phyloP scores from a whole-genome alignment of 2,329 filamentous ascomycete genomes.

The Cladophialophora carrionii region DNA sequence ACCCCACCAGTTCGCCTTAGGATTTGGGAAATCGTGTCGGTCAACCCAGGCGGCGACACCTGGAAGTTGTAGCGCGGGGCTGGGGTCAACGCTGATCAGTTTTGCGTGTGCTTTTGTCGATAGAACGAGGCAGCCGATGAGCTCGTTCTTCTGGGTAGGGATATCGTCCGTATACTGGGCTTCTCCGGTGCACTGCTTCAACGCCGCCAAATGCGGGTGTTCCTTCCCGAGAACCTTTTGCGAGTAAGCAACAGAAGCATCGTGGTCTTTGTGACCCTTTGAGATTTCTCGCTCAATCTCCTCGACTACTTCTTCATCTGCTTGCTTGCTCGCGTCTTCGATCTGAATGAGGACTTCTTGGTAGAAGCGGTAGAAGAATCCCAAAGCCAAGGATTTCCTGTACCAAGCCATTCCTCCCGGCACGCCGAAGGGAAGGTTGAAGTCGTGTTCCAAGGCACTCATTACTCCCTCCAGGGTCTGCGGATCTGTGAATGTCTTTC shows the following conservation, averaged over 20 bases:
- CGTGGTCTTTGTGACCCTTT: conserved; percentile 74
- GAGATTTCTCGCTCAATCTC: conserved; percentile 89
- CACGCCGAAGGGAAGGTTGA: conserved; percentile 84
- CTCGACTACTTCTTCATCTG: conserved; percentile 74
- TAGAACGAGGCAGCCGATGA: conserved; percentile 84
- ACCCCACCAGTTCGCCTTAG: conserved; percentile 87
- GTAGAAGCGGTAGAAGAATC: conserved; percentile 97
- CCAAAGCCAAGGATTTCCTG: conserved; percentile 82
- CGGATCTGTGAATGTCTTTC: conserved; percentile 77
- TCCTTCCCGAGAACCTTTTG: conserved; percentile 82
- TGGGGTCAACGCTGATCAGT: conserved; percentile 74
- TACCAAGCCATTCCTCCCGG: conserved; percentile 98
- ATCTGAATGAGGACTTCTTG: conserved; percentile 72
- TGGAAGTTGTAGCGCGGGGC: conserved; percentile 76
- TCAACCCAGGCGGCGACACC: conserved; percentile 86
- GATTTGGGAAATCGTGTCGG: conserved; percentile 75
- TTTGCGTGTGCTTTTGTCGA: conserved; percentile 89
- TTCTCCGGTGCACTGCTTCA: conserved; percentile 92
- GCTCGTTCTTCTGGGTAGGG: conserved; percentile 80
- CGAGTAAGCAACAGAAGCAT: conserved; percentile 74
- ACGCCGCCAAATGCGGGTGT: conserved; percentile 82
- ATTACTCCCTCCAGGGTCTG: conserved; percentile 86
- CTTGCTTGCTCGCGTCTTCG: conserved; percentile 52
- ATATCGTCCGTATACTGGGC: conserved; percentile 98
- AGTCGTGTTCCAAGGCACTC: conserved; percentile 85